A percentile compares a stretch with the other conserved stretches of the same genome.
These are phyloP conservation scores for Annona squamosa DNA, from an alignment of 164 flowering plant genomes.

Conservation along the genomic window DNA sequence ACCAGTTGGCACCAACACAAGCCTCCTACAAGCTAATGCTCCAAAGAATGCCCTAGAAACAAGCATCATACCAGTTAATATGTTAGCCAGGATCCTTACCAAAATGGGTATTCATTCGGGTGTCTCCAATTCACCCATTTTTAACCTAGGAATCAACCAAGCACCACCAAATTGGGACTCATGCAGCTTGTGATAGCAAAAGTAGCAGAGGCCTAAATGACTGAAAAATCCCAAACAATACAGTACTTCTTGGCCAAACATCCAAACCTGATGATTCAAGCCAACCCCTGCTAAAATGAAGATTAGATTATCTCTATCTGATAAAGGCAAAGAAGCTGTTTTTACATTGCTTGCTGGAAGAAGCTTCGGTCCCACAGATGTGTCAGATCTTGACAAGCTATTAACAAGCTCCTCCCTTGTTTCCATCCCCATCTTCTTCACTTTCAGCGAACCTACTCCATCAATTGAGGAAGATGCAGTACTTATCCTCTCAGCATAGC, in stretches of 20 bases:
- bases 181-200: no score
- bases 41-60: no score
- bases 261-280: neutral
- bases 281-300: neutral
- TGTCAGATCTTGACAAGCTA: conserved; percentile 48
- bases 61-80: no score
- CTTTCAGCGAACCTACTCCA: conserved; percentile 80
- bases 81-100: no score
- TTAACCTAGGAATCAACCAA: no score
- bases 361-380: conserved; percentile 32
- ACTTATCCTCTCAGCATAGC: conserved; percentile 89
- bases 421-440: conserved; percentile 86
- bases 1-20: neutral
- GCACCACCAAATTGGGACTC: no score
- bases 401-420: conserved; percentile 66
- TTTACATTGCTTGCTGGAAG: conserved; percentile 44
- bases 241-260: neutral
- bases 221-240: neutral
- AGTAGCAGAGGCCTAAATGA: neutral
- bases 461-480: conserved; percentile 60
- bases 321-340: neutral
- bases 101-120: no score
- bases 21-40: neutral
- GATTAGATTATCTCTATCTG: neutral
- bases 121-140: no score